Evolutionary conservation across 805 yeast species (phyloP).

Genomic region (Myxozyma neotropica): DNA sequence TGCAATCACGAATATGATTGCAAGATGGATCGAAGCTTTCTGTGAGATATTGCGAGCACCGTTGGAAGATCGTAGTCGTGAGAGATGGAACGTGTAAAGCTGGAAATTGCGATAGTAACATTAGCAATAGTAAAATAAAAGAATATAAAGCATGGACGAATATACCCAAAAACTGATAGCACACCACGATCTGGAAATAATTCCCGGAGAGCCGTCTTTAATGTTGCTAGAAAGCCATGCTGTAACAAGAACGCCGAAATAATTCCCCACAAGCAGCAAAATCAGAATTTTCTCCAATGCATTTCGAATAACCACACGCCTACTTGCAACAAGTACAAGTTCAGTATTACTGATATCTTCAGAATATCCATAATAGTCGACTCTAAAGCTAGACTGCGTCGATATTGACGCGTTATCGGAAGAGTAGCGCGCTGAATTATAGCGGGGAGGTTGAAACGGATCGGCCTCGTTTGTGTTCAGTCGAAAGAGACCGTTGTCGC

Average conservation of each 20-base stretch:
- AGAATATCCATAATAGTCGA: not conserved
- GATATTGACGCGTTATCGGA: slow-evolving; percentile 2
- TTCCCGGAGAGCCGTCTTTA: not conserved
- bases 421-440: not conserved
- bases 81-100: not conserved
- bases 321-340: not conserved
- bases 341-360: slow-evolving; percentile 2
- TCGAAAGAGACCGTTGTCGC: slow-evolving; percentile 3
- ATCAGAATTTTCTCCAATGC: not conserved
- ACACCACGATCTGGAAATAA: not conserved
- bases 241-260: not conserved
- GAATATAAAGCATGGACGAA: not conserved
- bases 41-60: not conserved
- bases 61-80: not conserved
- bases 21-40: slow-evolving; percentile 10
- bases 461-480: slow-evolving; percentile 4
- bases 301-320: not conserved
- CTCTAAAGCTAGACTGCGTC: slow-evolving; percentile 3
- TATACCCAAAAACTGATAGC: slow-evolving; percentile 12
- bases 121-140: not conserved
- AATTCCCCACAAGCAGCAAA: not conserved
- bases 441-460: not conserved
- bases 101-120: not conserved
- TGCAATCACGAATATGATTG: slow-evolving; percentile 2
- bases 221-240: not conserved